Conservation (phyloP, 208 protist species). For the Trypanosoma mega region DNA sequence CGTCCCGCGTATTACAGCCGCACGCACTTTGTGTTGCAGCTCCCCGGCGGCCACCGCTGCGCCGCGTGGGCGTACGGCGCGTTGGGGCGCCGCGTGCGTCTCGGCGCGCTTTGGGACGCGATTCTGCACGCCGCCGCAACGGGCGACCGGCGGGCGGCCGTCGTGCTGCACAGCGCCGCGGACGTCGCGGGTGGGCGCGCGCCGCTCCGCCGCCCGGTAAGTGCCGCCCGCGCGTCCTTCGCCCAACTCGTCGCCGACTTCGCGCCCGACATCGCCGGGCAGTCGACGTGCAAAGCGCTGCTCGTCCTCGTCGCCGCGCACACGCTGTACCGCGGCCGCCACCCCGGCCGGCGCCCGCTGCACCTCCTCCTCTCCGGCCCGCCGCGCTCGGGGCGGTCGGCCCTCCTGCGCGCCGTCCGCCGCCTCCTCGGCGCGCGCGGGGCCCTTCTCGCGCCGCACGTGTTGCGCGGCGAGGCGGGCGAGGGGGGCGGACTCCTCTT, state of each 20-base stretch:
- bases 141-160: constrained; percentile 33
- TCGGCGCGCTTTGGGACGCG: constrained; percentile 33
- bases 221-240: constrained; percentile 16
- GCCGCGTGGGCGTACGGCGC: constrained; percentile 61
- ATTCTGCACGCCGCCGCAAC: constrained; percentile 44
- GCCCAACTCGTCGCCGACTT: constrained; percentile 28
- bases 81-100: constrained; percentile 28
- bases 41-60: constrained; percentile 12
- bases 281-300: constrained; percentile 43
- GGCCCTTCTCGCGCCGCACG: constrained; percentile 39
- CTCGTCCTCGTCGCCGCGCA: constrained; percentile 55
- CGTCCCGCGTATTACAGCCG: constrained; percentile 18
- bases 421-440: constrained; percentile 39
- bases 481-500: constrained; percentile 34
- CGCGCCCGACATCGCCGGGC: constrained; percentile 52
- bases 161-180: constrained; percentile 40
- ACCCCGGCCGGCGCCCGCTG: constrained; percentile 28
- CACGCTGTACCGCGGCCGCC: constrained; percentile 43
- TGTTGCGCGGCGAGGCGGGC: constrained; percentile 35
- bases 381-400: constrained; percentile 54
- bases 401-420: constrained; percentile 38
- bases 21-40: constrained; percentile 27
- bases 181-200: constrained; percentile 9
- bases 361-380: constrained; percentile 63
- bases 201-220: no score